These are phyloP conservation scores for Clohesyomyces aquaticus DNA, from an alignment of 495 filamentous ascomycete species.

Conservation along the genomic window DNA sequence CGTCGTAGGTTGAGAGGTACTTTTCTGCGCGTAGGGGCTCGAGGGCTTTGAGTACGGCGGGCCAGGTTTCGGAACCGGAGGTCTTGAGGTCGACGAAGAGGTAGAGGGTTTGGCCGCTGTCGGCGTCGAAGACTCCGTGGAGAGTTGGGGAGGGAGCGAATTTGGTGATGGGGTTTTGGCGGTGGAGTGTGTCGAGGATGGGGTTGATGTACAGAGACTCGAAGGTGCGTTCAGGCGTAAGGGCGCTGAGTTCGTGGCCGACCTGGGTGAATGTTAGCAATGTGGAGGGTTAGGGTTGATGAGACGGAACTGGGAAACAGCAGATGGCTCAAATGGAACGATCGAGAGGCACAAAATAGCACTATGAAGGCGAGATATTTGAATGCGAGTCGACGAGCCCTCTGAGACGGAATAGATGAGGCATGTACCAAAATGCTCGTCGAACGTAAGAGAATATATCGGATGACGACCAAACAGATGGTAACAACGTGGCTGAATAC, in stretches of 20 bases:
- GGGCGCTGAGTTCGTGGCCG: slow-evolving; percentile 46
- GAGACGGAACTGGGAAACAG: background rate
- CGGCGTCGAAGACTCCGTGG: slow-evolving; percentile 49
- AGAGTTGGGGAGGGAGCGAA: slow-evolving; percentile 41
- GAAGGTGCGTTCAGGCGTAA: slow-evolving; percentile 47
- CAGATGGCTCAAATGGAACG: background rate
- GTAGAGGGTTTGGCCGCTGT: slow-evolving; percentile 47
- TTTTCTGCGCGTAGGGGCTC: slow-evolving; percentile 38
- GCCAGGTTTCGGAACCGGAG: slow-evolving; percentile 41
- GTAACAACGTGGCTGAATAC: too few relatives aligned
- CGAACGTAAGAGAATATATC: too few relatives aligned
- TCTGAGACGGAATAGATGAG: too few relatives aligned
- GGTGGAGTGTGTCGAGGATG: slow-evolving; percentile 45
- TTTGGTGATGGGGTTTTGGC: slow-evolving; percentile 43
- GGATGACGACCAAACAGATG: too few relatives aligned
- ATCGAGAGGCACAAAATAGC: too few relatives aligned
- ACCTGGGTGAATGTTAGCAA: slow-evolving; percentile 33
- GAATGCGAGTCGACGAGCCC: too few relatives aligned
- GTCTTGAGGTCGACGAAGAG: slow-evolving; percentile 52
- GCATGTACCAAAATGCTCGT: too few relatives aligned
- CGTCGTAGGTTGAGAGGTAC: slow-evolving; percentile 46
- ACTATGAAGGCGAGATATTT: too few relatives aligned
- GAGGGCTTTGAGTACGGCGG: slow-evolving; percentile 44
- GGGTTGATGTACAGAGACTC: slow-evolving; percentile 50
- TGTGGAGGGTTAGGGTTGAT: background rate